These are phyloP conservation scores for Gloeophyllum trabeum DNA, from an alignment of 768 basidiomycete species.

Conservation along the genomic window DNA sequence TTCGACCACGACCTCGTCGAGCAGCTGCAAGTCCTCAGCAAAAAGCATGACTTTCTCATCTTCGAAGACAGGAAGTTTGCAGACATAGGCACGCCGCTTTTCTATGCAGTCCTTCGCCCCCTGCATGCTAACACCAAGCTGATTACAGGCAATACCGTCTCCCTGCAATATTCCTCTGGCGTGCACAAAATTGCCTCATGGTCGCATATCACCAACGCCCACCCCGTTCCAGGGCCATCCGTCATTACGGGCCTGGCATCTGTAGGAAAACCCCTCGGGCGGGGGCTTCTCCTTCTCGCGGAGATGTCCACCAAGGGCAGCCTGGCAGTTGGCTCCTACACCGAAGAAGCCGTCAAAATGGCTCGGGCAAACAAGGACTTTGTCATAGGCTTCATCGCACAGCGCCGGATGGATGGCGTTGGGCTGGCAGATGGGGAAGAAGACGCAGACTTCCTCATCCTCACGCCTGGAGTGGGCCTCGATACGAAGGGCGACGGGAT, in stretches of 20 bases:
- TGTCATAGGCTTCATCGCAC: constrained; percentile 95
- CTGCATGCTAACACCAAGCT: no score
- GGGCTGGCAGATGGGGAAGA: constrained; percentile 22
- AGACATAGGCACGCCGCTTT: constrained; percentile 68
- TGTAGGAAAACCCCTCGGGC: constrained; percentile 72
- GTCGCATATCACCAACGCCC: constrained; percentile 97
- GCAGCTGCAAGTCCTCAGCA: constrained; percentile 56
- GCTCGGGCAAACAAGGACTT: constrained; percentile 74
- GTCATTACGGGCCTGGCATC: constrained; percentile 84
- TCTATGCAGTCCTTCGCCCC: not conserved
- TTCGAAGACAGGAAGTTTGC: constrained; percentile 99
- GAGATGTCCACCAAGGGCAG: constrained; percentile 93
- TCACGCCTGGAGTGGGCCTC: constrained; percentile 90
- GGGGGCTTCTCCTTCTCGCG: constrained; percentile 84
- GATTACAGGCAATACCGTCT: constrained; percentile 86
- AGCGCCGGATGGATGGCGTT: constrained; percentile 68
- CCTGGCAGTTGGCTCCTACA: constrained; percentile 77
- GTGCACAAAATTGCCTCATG: constrained; percentile 90
- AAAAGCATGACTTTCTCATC: constrained; percentile 85
- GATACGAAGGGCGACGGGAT: constrained; percentile 69
- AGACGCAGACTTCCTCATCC: constrained; percentile 76
- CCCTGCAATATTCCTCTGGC: constrained; percentile 88
- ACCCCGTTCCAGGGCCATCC: constrained; percentile 92
- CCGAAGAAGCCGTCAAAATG: constrained; percentile 77
- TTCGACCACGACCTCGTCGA: constrained; percentile 67